These are phyloP conservation scores for Septoria linicola DNA, from an alignment of 2,329 filamentous ascomycete genomes.

Conservation along the genomic window DNA sequence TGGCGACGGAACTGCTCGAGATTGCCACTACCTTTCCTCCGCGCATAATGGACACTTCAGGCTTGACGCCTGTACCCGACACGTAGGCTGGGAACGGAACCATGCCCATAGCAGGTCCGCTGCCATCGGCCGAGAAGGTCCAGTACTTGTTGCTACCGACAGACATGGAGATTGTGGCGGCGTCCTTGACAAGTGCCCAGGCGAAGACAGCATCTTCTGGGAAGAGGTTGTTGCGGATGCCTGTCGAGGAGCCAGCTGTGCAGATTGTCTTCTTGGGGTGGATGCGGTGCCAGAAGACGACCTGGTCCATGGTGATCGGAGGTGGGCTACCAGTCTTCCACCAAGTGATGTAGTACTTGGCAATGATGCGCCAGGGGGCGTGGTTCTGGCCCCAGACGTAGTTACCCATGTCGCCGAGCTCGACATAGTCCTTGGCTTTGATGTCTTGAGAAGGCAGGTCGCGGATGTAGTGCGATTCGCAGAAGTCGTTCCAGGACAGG, in stretches of 20 bases:
- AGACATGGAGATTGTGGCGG: slow-evolving; percentile 36
- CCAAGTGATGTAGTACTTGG: slow-evolving; percentile 41
- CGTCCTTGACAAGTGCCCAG: slow-evolving; percentile 38
- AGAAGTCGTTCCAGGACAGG: slow-evolving; percentile 43
- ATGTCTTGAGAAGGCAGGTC: slow-evolving; percentile 37
- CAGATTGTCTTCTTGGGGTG: slow-evolving; percentile 40
- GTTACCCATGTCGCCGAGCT: slow-evolving; percentile 36
- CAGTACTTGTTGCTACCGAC: slow-evolving; percentile 39
- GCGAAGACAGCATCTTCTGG: slow-evolving; percentile 41
- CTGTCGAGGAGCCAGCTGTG: slow-evolving; percentile 33
- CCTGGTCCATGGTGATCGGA: slow-evolving; percentile 38
- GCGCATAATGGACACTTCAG: slow-evolving; percentile 37
- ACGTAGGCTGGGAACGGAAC: slow-evolving; percentile 38
- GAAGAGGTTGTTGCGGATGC: slow-evolving; percentile 37
- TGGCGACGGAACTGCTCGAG: slow-evolving; percentile 31
- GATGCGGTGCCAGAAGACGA: slow-evolving; percentile 43
- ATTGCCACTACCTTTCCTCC: slow-evolving; percentile 30
- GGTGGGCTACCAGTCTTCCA: slow-evolving; percentile 40
- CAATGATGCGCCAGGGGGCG: slow-evolving; percentile 41
- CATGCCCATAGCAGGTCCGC: slow-evolving; percentile 35
- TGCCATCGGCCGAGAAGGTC: slow-evolving; percentile 35
- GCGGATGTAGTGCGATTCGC: slow-evolving; percentile 43
- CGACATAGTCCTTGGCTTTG: slow-evolving; percentile 35
- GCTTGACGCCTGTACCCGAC: slow-evolving; percentile 31
- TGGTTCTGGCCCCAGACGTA: slow-evolving; percentile 42